These are phyloP conservation scores for Dujonia santamariae DNA, from an alignment of 1,139 yeast species.

Conservation along the genomic window DNA sequence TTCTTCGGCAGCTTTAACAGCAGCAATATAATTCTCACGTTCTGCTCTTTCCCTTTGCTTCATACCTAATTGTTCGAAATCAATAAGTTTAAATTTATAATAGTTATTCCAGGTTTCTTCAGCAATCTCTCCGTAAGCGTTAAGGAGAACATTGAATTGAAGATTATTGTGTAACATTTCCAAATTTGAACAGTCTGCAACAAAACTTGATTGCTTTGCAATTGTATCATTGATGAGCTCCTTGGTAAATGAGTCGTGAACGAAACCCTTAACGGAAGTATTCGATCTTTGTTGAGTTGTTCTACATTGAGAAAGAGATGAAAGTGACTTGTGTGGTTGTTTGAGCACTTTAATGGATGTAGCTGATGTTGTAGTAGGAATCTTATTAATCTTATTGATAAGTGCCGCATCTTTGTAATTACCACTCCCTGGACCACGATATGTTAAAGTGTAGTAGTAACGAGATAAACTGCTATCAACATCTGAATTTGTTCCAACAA, in stretches of 20 bases:
- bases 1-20: conserved; percentile 11
- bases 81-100: conserved; percentile 36
- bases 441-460: conserved; percentile 39
- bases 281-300: conserved; percentile 18
- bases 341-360: conserved; percentile 16
- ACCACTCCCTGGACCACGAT: conserved; percentile 48
- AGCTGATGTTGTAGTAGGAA: conserved; percentile 18
- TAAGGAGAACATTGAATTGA: conserved; percentile 40
- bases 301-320: conserved; percentile 12
- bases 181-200: conserved; percentile 37
- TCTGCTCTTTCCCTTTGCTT: conserved; percentile 15
- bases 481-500: conserved; percentile 35
- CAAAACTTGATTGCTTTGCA: conserved; percentile 27
- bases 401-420: conserved; percentile 46
- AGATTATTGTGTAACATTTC: conserved; percentile 45
- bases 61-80: conserved; percentile 36
- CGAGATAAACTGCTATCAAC: conserved; percentile 28
- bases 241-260: conserved; percentile 33
- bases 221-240: conserved; percentile 29
- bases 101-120: conserved; percentile 40
- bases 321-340: conserved; percentile 16
- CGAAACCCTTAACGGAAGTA: conserved; percentile 35
- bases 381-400: conserved; percentile 37
- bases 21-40: conserved; percentile 12
- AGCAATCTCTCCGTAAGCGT: conserved; percentile 40